A percentile compares a stretch with the other conserved stretches of the same genome.
Evolutionary conservation across 2,329 filamentous ascomycete species (phyloP).

Genomic region (Chalara sp.): DNA sequence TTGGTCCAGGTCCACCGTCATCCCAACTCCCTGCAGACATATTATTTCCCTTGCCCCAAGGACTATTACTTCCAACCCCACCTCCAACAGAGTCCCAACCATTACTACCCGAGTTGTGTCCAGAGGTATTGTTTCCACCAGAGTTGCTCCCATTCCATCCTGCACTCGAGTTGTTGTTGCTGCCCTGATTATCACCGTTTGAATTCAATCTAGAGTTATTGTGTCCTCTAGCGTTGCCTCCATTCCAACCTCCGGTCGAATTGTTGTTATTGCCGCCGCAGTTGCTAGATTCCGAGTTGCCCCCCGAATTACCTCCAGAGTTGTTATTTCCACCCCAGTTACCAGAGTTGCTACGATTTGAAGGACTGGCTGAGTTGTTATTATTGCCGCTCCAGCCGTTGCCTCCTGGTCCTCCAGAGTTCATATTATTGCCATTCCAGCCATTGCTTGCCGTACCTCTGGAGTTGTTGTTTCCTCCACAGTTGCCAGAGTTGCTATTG

Average conservation of each 20-base stretch:
- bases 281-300: conserved; percentile 1
- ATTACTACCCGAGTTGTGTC: neutral
- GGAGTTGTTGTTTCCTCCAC: too few species aligned
- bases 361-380: conserved; percentile 2
- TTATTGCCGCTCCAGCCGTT: conserved; percentile 2
- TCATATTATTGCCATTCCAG: conserved; percentile 14
- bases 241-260: neutral
- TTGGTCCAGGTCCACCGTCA: neutral
- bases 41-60: conserved; percentile 6
- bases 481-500: too few species aligned
- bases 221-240: neutral
- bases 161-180: neutral
- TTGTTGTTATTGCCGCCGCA: neutral
- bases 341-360: conserved; percentile 2
- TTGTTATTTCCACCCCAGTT: conserved; percentile 8
- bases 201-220: neutral
- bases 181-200: neutral
- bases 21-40: conserved; percentile 13
- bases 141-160: conserved; percentile 12
- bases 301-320: neutral
- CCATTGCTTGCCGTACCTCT: conserved; percentile 4
- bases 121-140: neutral
- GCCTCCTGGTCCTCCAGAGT: conserved; percentile 1
- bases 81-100: conserved; percentile 1
- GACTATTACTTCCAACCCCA: neutral